Base-by-base conservation (phyloP, 352 stramenopile species). In the Saprolegnia parasitica region DNA sequence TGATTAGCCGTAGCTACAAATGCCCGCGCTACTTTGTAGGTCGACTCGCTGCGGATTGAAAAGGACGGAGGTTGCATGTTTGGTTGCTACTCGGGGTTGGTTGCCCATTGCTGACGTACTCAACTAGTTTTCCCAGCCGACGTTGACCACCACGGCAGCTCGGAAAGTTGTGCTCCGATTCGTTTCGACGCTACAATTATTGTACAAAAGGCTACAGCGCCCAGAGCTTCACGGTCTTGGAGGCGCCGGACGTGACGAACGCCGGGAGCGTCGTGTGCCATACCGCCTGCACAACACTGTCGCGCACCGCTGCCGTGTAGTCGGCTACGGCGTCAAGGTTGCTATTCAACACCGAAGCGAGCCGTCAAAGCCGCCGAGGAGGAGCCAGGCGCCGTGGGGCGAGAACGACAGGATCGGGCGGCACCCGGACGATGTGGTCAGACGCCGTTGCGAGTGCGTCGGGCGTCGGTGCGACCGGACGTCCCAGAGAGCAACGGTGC, bases 261-360 rank as follows among this genome's bases (percentile, higher is more conserved):
- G 60, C 54, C 6, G 84, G 82, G 37, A 74, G 61, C 6, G 65
- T 78, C 8, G 83, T 74, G 55, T 90, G 80, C 86, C 86, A 94
- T 45, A 81, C 71, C 0, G 77, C 78, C 68, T 90, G 81, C 16
- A 93, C 66, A 23, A 92, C 76, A 64, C 90, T 92, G 58, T 81
- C 83, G 4, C 78, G 56, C 73, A 90, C 78, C 56, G 52, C 9
- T 20, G 86, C 81, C 32, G 79, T 74, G 61, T 81, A 90, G 23
- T 78, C 78, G 15, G 80, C 75, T 0, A 67, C 40, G 1, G 42
- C 24, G 0, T 74, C 67, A 47, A 65, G 26, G 5, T 18, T 26
- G 45, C 20, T 20, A 39, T 54, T 60, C 37, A 74, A 58, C 42
- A 91, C 23, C 55, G 85, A 26, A 90, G 60, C 5, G 81, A 86